Conservation (phyloP, 768 basidiomycete species). For the Sistotremastrum suecicum region DNA sequence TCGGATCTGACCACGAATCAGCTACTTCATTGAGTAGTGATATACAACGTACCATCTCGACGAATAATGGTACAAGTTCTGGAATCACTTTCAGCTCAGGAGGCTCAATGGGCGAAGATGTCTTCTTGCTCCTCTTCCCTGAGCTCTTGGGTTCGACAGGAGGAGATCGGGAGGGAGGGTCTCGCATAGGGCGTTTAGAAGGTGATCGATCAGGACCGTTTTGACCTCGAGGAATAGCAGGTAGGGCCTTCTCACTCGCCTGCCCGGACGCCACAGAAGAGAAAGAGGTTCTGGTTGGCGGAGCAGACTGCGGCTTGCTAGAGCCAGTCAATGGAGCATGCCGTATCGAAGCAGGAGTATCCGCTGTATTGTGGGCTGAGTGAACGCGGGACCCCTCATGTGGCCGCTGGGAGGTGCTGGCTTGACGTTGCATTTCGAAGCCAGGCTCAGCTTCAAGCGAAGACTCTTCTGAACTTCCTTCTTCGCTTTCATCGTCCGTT, state of each 20-base stretch:
- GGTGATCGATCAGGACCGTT: conserved; percentile 1
- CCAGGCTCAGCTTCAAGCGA: conserved; percentile 9
- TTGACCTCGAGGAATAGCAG: background rate
- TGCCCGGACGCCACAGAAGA: background rate
- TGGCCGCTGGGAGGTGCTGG: conserved; percentile 8
- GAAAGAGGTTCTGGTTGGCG: background rate
- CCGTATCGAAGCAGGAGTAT: conserved; percentile 2
- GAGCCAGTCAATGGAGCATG: background rate
- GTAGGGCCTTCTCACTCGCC: background rate
- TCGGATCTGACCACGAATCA: too few relatives aligned
- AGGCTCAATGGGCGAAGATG: conserved; percentile 34
- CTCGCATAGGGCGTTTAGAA: conserved; percentile 4
- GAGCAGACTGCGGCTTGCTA: background rate
- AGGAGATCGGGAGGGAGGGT: background rate
- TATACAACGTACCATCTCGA: conserved; percentile 62
- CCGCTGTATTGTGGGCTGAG: conserved; percentile 2
- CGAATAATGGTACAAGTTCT: conserved; percentile 75
- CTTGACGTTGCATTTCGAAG: conserved; percentile 3
- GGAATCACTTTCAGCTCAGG: conserved; percentile 72
- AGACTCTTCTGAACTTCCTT: conserved; percentile 24
- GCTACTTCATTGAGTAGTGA: too few relatives aligned
- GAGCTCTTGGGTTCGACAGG: conserved; percentile 8
- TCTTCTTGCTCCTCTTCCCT: conserved; percentile 24
- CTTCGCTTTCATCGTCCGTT: conserved; percentile 28
- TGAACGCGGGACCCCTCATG: conserved; percentile 6